Percentiles rank a stretch among this genome's conserved stretches.
These are phyloP conservation scores for Tilletia indica DNA, from an alignment of 1,284 basidiomycete species.

Conservation along the genomic window DNA sequence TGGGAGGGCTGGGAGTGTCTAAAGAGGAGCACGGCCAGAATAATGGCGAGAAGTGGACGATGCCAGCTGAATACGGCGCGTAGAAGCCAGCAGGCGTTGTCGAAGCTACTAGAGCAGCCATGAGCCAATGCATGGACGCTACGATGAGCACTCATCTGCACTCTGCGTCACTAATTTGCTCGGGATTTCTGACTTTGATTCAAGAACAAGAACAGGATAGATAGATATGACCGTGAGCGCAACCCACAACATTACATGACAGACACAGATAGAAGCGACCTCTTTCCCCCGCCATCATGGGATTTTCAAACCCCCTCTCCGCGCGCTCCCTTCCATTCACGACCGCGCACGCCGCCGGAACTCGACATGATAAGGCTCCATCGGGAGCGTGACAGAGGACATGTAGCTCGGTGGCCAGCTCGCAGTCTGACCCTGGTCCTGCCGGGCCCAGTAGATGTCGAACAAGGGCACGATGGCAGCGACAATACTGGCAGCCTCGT, in stretches of 20 bases:
- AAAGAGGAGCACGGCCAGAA: constrained; percentile 26
- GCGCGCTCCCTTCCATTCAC: not conserved
- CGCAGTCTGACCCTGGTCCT: constrained; percentile 38
- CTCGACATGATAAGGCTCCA: constrained; percentile 21
- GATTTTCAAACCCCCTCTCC: no score
- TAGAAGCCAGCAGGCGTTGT: no score
- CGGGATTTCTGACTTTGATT: no score
- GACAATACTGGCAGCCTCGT: constrained; percentile 32
- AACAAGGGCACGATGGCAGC: constrained; percentile 26
- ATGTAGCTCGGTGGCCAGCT: constrained; percentile 38
- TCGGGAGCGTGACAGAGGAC: constrained; percentile 40
- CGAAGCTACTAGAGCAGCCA: no score
- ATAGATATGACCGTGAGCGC: no score
- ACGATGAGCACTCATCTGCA: no score
- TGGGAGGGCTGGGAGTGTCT: constrained; percentile 37
- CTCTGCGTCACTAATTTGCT: no score
- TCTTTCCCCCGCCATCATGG: no score
- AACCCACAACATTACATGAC: no score
- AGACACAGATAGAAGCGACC: no score
- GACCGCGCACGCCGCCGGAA: not conserved
- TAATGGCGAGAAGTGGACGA: constrained; percentile 26
- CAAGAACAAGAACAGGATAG: no score
- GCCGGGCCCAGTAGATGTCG: constrained; percentile 37
- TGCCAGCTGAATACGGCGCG: constrained; percentile 7
- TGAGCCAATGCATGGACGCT: no score